Evolutionary conservation across 305 asterid species (phyloP).

Genomic region (Fraxinus greggii): DNA sequence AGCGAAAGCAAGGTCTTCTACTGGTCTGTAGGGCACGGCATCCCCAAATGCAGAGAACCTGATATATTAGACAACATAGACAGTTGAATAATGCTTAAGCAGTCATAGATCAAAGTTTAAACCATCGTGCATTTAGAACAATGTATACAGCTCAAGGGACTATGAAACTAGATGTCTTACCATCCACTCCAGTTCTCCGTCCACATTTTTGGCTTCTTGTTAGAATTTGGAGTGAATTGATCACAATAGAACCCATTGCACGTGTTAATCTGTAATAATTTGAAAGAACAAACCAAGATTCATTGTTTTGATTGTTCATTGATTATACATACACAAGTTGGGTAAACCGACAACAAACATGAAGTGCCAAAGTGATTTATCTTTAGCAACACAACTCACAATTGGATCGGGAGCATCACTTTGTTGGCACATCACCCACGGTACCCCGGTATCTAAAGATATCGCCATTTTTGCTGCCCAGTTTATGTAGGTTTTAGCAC

Average conservation of each 20-base stretch:
- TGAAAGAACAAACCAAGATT: slow-evolving; percentile 8
- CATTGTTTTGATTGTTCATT: not conserved
- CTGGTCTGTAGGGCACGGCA: slow-evolving; percentile 78
- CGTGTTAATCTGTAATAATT: slow-evolving; percentile 74
- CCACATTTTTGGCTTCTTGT: slow-evolving; percentile 85
- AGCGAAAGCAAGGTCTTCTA: slow-evolving; percentile 85
- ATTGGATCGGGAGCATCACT: slow-evolving; percentile 82
- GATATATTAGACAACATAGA: slow-evolving; percentile 13
- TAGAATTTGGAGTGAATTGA: slow-evolving; percentile 85
- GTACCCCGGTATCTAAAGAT: slow-evolving; percentile 78
- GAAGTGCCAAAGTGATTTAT: not conserved
- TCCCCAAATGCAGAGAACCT: slow-evolving; percentile 91
- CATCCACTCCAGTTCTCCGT: slow-evolving; percentile 99
- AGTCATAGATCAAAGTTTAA: slow-evolving; percentile 5
- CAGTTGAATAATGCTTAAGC: not conserved
- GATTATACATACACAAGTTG: not conserved
- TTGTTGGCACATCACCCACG: slow-evolving; percentile 97
- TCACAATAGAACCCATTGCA: slow-evolving; percentile 97
- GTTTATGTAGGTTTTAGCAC: slow-evolving; percentile 66
- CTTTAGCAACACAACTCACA: slow-evolving; percentile 41
- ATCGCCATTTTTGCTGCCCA: slow-evolving; percentile 97
- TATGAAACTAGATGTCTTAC: slow-evolving; percentile 32
- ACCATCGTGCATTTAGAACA: slow-evolving; percentile 7
- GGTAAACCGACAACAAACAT: not conserved
- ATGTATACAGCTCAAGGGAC: not conserved